phyloP scores from a whole-genome alignment of 306 rosid genomes.

The Vigna angularis region DNA sequence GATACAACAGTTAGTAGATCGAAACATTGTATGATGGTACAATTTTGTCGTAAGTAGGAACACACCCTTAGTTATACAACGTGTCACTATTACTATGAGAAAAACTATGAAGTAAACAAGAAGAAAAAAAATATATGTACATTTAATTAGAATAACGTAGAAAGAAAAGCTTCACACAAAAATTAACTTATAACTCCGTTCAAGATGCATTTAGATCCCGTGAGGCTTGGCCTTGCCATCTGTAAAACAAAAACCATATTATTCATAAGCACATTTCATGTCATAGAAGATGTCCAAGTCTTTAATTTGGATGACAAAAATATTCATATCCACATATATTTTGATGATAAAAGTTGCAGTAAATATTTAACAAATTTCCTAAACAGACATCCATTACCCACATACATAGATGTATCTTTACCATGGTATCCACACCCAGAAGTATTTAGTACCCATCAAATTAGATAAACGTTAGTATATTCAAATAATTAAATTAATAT shows the following conservation, averaged over 20 bases:
- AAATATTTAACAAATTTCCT: too few relatives aligned
- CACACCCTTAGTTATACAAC: slow-evolving; percentile 54
- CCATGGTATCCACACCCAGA: too few relatives aligned
- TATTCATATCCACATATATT: too few relatives aligned
- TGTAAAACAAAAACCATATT: slow-evolving; percentile 52
- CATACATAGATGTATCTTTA: too few relatives aligned
- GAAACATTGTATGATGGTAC: slow-evolving; percentile 42
- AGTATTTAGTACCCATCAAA: too few relatives aligned
- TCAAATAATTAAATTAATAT: too few relatives aligned
- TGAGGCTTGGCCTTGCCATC: slow-evolving; percentile 95
- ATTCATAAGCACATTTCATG: slow-evolving; percentile 21
- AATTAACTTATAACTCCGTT: slow-evolving; percentile 37
- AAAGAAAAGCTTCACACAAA: slow-evolving; percentile 49
- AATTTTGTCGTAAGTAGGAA: slow-evolving; percentile 45
- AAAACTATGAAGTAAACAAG: slow-evolving; percentile 31
- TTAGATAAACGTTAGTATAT: too few relatives aligned
- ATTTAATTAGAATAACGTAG: slow-evolving; percentile 51
- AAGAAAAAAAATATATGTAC: slow-evolving; percentile 63
- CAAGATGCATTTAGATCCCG: slow-evolving; percentile 72
- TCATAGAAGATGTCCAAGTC: not conserved
- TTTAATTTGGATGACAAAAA: too few relatives aligned
- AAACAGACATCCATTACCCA: too few relatives aligned
- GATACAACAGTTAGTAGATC: slow-evolving; percentile 33
- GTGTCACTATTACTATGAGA: slow-evolving; percentile 48
- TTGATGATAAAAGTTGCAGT: too few relatives aligned